phyloP scores from a whole-genome alignment of 345 rosid genomes.

The Psidium guajava region DNA sequence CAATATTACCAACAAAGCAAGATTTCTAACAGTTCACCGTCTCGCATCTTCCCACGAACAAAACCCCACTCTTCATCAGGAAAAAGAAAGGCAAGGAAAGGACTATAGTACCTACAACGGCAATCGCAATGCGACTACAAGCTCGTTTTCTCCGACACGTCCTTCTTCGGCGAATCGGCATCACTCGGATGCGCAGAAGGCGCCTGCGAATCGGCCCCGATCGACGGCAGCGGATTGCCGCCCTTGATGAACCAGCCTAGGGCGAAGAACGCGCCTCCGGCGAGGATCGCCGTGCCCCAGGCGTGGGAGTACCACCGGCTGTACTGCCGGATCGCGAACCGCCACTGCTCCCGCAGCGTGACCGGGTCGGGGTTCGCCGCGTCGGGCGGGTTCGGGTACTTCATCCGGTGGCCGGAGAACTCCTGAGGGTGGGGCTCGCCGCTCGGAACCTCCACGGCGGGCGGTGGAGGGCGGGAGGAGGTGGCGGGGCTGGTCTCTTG shows the following conservation, averaged over 20 bases:
- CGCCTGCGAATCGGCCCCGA: conserved; percentile 11
- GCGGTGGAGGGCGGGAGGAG: background rate
- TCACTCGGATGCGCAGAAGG: background rate
- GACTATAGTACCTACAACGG: background rate
- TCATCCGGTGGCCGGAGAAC: conserved; percentile 26
- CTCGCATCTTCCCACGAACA: background rate
- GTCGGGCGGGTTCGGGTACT: conserved; percentile 59
- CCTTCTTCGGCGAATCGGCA: background rate
- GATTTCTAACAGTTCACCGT: background rate
- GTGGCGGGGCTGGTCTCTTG: background rate
- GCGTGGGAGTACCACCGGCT: conserved; percentile 80
- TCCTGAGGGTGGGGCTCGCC: background rate
- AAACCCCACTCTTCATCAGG: background rate
- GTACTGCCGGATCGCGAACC: conserved; percentile 63
- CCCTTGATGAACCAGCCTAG: conserved; percentile 88
- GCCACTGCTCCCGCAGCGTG: conserved; percentile 81
- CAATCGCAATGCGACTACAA: background rate
- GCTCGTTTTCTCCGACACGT: background rate
- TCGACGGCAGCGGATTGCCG: conserved; percentile 74
- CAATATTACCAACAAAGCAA: background rate
- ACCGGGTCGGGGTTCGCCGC: conserved; percentile 55
- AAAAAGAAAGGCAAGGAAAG: background rate
- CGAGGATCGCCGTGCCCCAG: conserved; percentile 89
- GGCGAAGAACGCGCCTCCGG: conserved; percentile 71
- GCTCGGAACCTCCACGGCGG: background rate